Percentiles rank a stretch among this genome's conserved stretches.
Conservation (phyloP, 2,329 filamentous ascomycete species). For the Fusarium sp. region DNA sequence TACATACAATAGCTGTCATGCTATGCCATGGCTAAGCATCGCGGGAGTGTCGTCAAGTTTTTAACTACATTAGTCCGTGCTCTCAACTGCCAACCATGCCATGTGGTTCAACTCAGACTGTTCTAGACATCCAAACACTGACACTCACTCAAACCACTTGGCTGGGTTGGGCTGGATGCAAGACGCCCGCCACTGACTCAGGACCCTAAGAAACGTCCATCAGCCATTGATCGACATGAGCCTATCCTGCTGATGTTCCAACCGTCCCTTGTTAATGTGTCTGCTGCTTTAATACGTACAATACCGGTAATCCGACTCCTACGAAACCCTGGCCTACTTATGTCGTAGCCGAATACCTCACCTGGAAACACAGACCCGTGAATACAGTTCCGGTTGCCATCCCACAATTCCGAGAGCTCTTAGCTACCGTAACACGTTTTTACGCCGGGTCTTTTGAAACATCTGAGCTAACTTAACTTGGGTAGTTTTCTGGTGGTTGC, state of each 20-base stretch:
- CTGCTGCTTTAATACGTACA: not conserved
- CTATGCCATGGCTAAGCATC: not conserved
- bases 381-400: not conserved
- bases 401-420: not conserved
- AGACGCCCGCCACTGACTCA: slow-evolving; percentile 4
- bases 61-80: slow-evolving; percentile 5
- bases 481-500: slow-evolving; percentile 29
- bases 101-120: slow-evolving; percentile 16
- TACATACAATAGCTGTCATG: not conserved
- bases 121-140: slow-evolving; percentile 10
- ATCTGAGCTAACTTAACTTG: slow-evolving; percentile 13
- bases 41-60: slow-evolving; percentile 12
- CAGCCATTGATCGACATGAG: slow-evolving; percentile 21
- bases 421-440: no score
- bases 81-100: slow-evolving; percentile 1
- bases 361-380: not conserved
- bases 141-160: not conserved
- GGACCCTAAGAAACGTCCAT: slow-evolving; percentile 4
- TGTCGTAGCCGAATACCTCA: not conserved
- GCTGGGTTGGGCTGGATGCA: not conserved
- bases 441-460: not conserved
- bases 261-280: not conserved
- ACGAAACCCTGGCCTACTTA: not conserved
- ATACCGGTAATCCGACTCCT: not conserved
- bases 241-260: not conserved